These are phyloP conservation scores for Malus hybrid DNA, from an alignment of 331 rosid genomes.

Conservation along the genomic window DNA sequence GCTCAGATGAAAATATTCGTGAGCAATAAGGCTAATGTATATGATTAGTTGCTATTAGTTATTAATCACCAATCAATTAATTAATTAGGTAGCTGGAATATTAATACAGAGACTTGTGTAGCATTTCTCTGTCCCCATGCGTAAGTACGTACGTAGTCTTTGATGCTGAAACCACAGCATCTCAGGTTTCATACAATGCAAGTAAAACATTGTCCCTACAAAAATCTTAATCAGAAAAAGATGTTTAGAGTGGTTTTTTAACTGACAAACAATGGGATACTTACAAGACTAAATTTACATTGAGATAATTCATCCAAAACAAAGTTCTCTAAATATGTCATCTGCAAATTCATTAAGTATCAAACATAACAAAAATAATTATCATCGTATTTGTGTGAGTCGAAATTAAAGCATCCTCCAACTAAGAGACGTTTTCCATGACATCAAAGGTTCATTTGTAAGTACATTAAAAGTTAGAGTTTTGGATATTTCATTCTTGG, in stretches of 20 bases:
- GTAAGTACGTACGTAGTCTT: not conserved
- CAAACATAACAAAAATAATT: no score
- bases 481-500: not conserved
- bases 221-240: not conserved
- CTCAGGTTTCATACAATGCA: not conserved
- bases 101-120: no score
- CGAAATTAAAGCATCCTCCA: not conserved
- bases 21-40: conserved; percentile 8
- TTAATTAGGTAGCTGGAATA: not conserved
- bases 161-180: not conserved
- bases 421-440: not conserved
- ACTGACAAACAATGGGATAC: not conserved
- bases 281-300: not conserved
- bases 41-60: not conserved
- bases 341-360: not conserved
- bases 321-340: not conserved
- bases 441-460: not conserved
- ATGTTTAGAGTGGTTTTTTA: not conserved
- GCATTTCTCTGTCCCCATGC: not conserved
- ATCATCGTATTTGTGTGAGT: not conserved
- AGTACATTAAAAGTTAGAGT: not conserved
- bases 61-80: not conserved
- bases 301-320: not conserved
- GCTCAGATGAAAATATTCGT: conserved; percentile 5
- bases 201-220: not conserved